phyloP scores from a whole-genome alignment of 352 stramenopile genomes.

The Saprolegnia parasitica region DNA sequence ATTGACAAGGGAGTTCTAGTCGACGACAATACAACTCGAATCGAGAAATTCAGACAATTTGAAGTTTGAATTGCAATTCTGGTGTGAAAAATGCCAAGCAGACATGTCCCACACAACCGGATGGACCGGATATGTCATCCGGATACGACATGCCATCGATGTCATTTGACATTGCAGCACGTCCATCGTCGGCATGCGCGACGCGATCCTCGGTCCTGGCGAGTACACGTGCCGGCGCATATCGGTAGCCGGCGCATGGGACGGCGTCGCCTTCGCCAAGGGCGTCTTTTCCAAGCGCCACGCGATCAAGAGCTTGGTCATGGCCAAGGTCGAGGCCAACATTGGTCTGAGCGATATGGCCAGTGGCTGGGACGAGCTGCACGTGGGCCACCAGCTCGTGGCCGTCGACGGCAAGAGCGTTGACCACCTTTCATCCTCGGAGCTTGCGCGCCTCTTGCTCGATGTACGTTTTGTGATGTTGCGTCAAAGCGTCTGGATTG shows the following conservation, averaged over 20 bases:
- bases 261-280: background rate
- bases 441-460: background rate
- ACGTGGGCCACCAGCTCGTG: conserved; percentile 17
- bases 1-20: too few species aligned
- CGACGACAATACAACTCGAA: too few species aligned
- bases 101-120: too few species aligned
- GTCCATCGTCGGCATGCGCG: background rate
- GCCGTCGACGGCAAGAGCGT: conserved; percentile 13
- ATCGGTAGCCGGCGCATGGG: background rate
- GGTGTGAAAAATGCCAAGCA: too few species aligned
- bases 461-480: background rate
- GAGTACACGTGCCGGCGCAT: conserved; percentile 9
- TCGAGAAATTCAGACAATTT: too few species aligned
- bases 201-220: background rate
- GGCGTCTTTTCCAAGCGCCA: conserved; percentile 14
- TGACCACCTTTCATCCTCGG: background rate
- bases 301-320: conserved; percentile 1
- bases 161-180: background rate
- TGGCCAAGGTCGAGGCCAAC: background rate
- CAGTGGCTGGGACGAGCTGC: conserved; percentile 1
- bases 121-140: background rate
- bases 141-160: background rate
- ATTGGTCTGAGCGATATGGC: background rate
- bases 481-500: background rate
- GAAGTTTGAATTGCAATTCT: too few species aligned